A percentile compares a stretch with the other conserved stretches of the same genome.
phyloP scores from a whole-genome alignment of 2,329 filamentous ascomycete genomes.

The Annulohypoxylon truncatum region DNA sequence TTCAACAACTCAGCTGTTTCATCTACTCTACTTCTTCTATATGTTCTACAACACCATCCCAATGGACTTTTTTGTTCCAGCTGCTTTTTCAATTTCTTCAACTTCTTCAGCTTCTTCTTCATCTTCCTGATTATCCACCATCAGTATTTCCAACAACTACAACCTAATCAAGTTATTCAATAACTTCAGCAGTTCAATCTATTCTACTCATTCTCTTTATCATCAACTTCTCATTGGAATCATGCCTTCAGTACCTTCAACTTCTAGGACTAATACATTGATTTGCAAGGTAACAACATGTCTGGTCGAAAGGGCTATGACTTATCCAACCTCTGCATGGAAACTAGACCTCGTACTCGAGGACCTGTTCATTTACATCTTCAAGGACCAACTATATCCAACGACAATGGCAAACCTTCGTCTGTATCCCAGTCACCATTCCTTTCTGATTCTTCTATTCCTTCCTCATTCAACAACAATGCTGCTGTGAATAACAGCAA shows the following conservation, averaged over 20 bases:
- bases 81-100: too few species aligned
- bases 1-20: too few species aligned
- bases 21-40: too few species aligned
- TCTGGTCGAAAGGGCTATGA: conserved; percentile 8
- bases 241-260: too few species aligned
- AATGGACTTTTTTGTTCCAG: too few species aligned
- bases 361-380: neutral
- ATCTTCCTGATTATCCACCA: too few species aligned
- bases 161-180: neutral
- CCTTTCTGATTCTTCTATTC: neutral
- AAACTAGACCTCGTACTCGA: neutral
- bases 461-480: neutral
- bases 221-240: too few species aligned
- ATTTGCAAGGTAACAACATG: neutral
- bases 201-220: too few species aligned
- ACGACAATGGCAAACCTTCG: neutral
- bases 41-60: too few species aligned
- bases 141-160: too few species aligned
- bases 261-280: neutral
- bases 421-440: neutral
- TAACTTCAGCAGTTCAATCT: neutral
- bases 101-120: too few species aligned
- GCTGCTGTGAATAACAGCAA: too few species aligned
- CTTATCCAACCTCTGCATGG: neutral
- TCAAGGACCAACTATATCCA: neutral